Conservation (phyloP, 768 basidiomycete species). For the Crepidotus variabilis region DNA sequence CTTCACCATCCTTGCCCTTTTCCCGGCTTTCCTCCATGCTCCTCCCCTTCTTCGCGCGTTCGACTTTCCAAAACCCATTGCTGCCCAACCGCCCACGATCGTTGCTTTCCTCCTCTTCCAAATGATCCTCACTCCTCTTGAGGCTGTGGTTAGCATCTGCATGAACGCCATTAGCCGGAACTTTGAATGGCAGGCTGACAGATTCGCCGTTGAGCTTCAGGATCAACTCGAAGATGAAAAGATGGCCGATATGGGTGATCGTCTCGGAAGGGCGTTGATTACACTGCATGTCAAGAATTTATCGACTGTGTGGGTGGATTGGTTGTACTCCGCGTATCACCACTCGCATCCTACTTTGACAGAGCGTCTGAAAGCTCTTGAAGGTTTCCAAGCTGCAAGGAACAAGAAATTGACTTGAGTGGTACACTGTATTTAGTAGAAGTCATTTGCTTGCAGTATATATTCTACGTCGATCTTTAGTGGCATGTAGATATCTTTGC, state of each 20-base stretch:
- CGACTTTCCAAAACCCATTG: conserved; percentile 66
- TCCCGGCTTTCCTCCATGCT: conserved; percentile 86
- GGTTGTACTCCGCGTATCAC: conserved; percentile 94
- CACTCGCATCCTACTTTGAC: conserved; percentile 95
- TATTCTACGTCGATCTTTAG: background rate
- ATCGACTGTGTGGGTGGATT: conserved; percentile 92
- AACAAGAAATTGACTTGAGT: conserved; percentile 34
- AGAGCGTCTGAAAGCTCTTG: conserved; percentile 82
- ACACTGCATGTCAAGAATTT: conserved; percentile 90
- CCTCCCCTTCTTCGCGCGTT: conserved; percentile 78
- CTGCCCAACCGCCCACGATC: conserved; percentile 71
- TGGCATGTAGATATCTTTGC: background rate
- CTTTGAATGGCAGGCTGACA: conserved; percentile 93
- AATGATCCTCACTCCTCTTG: conserved; percentile 81
- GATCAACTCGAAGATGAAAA: conserved; percentile 44
- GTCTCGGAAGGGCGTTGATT: conserved; percentile 79
- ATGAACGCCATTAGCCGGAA: conserved; percentile 82
- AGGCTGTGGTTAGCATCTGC: conserved; percentile 64
- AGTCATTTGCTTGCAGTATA: conserved; percentile 3
- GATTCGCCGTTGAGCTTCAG: conserved; percentile 75
- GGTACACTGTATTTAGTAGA: conserved; percentile 26
- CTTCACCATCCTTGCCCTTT: conserved; percentile 79
- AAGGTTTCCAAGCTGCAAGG: conserved; percentile 52
- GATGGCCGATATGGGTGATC: conserved; percentile 83
- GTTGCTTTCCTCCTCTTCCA: conserved; percentile 88